Conservation (phyloP, 352 stramenopile genomes). For the Phytopythium chamaehyphon region DNA sequence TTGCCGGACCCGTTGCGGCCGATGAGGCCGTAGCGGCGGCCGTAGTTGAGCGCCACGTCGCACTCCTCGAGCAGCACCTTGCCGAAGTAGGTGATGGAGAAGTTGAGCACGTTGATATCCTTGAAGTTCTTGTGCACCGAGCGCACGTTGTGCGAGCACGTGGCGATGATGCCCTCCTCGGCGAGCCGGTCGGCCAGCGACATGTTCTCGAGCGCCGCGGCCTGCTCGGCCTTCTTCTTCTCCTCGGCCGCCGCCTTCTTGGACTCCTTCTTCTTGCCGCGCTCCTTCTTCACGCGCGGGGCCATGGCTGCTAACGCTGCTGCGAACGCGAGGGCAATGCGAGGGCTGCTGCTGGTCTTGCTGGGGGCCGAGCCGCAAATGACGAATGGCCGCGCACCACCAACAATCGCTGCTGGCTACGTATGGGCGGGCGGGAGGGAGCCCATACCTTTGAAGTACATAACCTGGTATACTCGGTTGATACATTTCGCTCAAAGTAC, state of each 20-base stretch:
- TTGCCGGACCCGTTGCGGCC: slow-evolving; percentile 96
- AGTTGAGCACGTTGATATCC: slow-evolving; percentile 97
- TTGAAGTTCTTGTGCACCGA: slow-evolving; percentile 94
- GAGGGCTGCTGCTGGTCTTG: too few species aligned
- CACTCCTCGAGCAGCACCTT: slow-evolving; percentile 96
- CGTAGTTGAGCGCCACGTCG: slow-evolving; percentile 96
- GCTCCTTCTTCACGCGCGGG: slow-evolving; percentile 69
- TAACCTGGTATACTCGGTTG: too few species aligned
- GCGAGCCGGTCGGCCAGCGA: slow-evolving; percentile 87
- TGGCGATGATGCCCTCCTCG: slow-evolving; percentile 94
- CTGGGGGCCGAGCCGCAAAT: background rate
- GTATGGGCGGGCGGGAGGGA: too few species aligned
- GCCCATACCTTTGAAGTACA: too few species aligned
- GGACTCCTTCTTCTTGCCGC: slow-evolving; percentile 72
- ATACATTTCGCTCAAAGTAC: too few species aligned
- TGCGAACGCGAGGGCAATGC: background rate
- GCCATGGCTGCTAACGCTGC: slow-evolving; percentile 28
- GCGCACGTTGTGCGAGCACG: slow-evolving; percentile 92
- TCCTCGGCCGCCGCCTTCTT: slow-evolving; percentile 74
- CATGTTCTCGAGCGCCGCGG: slow-evolving; percentile 62
- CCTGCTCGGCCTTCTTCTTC: slow-evolving; percentile 72
- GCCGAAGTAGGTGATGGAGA: slow-evolving; percentile 96
- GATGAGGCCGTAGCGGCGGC: slow-evolving; percentile 96
- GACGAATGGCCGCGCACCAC: background rate
- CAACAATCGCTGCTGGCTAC: background rate